Conservation (phyloP, 2,329 filamentous ascomycete species). For the Colletotrichum kahawae region DNA sequence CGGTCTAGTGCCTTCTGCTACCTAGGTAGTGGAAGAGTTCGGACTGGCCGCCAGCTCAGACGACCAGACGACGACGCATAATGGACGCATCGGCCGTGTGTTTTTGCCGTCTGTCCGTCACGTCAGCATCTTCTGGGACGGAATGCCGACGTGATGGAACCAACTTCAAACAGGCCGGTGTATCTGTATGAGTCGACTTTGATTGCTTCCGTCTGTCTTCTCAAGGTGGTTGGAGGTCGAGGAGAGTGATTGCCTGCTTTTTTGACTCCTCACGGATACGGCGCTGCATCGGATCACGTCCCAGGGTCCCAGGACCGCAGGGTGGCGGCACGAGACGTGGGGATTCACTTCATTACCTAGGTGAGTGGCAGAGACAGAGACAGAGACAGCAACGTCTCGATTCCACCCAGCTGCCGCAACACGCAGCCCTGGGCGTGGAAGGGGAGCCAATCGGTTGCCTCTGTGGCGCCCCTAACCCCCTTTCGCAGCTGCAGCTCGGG, state of each 20-base stretch:
- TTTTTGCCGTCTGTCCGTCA: background rate
- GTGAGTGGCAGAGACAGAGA: background rate
- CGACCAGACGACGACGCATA: background rate
- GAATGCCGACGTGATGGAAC: background rate
- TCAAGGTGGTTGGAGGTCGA: background rate
- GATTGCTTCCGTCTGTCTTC: background rate
- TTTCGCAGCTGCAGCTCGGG: background rate
- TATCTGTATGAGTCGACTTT: background rate
- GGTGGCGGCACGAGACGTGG: background rate
- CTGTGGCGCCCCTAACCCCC: background rate
- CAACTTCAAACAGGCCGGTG: background rate
- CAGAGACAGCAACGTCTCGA: background rate
- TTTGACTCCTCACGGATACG: no score
- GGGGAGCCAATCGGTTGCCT: slow-evolving; percentile 6
- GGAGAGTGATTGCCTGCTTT: no score
- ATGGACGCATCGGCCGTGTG: background rate
- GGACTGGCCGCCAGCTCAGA: slow-evolving; percentile 15
- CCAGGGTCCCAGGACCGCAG: background rate
- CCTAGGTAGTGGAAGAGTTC: background rate
- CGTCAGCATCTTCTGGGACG: background rate
- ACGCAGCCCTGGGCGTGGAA: background rate
- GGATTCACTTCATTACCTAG: background rate
- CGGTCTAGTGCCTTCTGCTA: background rate
- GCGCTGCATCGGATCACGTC: no score
- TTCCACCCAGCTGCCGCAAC: background rate